Evolutionary conservation across 805 yeast species (phyloP).

Genomic region (Zygosaccharomyces rouxii): DNA sequence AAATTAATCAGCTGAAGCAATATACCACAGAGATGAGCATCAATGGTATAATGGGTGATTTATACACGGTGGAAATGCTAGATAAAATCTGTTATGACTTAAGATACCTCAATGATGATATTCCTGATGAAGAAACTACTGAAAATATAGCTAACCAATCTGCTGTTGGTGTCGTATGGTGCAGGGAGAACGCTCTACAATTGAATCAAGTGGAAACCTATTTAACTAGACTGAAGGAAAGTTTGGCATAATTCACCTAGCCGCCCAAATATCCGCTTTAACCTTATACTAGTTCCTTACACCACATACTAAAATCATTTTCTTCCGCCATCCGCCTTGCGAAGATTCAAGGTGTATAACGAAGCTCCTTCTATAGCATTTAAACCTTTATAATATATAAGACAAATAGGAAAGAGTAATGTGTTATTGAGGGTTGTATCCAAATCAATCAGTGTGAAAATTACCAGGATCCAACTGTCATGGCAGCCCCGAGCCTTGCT

Average conservation of each 20-base stretch:
- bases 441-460: not conserved
- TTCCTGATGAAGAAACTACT: slow-evolving; percentile 15
- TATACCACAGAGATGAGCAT: slow-evolving; percentile 30
- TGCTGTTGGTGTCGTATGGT: slow-evolving; percentile 25
- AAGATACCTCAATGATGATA: slow-evolving; percentile 24
- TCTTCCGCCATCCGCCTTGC: slow-evolving; percentile 1
- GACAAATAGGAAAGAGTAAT: not conserved
- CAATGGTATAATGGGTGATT: slow-evolving; percentile 33
- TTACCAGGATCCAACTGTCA: not conserved
- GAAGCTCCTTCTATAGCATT: not conserved
- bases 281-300: slow-evolving; percentile 2
- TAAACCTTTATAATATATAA: not conserved
- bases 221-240: slow-evolving; percentile 20
- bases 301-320: not conserved
- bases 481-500: slow-evolving; percentile 10
- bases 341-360: not conserved
- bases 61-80: slow-evolving; percentile 27
- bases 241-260: slow-evolving; percentile 9
- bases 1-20: slow-evolving; percentile 19
- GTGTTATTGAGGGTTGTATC: not conserved
- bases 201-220: slow-evolving; percentile 23
- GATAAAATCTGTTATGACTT: slow-evolving; percentile 20
- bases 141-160: slow-evolving; percentile 2
- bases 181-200: slow-evolving; percentile 23
- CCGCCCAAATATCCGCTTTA: not conserved